Percentiles rank a stretch among this genome's conserved stretches.
These are phyloP conservation scores for Kazachstania africana DNA, from an alignment of 805 yeast genomes.

Conservation along the genomic window DNA sequence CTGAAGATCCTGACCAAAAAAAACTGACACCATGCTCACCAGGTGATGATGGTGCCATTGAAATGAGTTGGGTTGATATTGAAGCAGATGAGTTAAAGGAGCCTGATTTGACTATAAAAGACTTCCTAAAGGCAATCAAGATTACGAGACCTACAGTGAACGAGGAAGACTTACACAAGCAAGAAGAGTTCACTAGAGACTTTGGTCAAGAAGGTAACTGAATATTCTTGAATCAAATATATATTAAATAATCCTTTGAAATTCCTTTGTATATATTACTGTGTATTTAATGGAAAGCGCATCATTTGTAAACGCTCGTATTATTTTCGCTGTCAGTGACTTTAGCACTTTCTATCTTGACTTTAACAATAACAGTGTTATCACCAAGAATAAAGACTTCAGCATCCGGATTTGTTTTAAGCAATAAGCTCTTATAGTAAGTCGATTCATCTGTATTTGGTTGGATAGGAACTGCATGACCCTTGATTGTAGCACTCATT, in stretches of 20 bases:
- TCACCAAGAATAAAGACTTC: conserved; percentile 53
- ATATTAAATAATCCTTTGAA: too few relatives aligned
- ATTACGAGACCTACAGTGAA: conserved; percentile 93
- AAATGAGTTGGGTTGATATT: conserved; percentile 88
- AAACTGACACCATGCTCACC: conserved; percentile 91
- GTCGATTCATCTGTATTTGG: conserved; percentile 37
- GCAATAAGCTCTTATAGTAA: conserved; percentile 50
- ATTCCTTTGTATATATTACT: too few relatives aligned
- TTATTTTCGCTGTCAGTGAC: conserved; percentile 72
- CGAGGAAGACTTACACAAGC: conserved; percentile 66
- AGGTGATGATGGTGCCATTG: conserved; percentile 78
- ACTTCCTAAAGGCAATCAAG: conserved; percentile 85
- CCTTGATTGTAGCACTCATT: conserved; percentile 72
- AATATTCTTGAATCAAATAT: too few relatives aligned
- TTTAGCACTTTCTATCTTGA: conserved; percentile 54
- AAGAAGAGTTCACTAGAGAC: conserved; percentile 80
- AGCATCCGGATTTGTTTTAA: conserved; percentile 58
- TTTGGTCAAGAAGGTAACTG: conserved; percentile 90
- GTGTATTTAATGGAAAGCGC: too few relatives aligned
- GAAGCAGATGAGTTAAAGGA: conserved; percentile 82
- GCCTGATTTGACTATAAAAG: conserved; percentile 82
- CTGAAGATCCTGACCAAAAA: conserved; percentile 26
- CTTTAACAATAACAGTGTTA: conserved; percentile 53
- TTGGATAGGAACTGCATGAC: conserved; percentile 48
- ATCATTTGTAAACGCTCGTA: conserved; percentile 23